Base-by-base conservation (phyloP, 192 early-diverging fungal species). In the Mortierella antarctica region DNA sequence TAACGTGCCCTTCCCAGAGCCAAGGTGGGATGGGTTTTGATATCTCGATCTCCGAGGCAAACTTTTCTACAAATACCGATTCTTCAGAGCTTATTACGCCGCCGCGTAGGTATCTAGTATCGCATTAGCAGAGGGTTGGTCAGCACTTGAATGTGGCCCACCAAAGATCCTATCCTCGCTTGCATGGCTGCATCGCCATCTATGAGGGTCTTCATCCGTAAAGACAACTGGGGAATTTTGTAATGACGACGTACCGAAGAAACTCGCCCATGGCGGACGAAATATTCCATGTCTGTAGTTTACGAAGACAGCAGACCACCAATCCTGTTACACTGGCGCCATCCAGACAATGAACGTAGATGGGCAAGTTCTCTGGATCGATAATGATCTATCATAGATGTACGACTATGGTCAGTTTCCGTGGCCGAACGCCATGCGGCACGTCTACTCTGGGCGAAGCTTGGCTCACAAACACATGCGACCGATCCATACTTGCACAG, bases 271-370 rank as follows among this genome's bases (percentile, higher is more conserved):
- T 86, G 15, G 88, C 86, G 21, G 88, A 89, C 10, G 93, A 85
- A 39, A 91, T 73, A 12, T 89, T 91, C 97, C 97, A 98, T 70
- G 93, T 88, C 86, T 97, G 95, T 53, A 99, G 77, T 68, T 95
- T 97, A 45, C 97, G 88, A 67, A 99, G 68, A 76, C 95, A 96
- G 72, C 94, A 91, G 13, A 97, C 82, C 3, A 95, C 88, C 5
- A 96, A 80, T 0, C 94, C 94, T 3, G 95, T 97, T 44, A 96
- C 94, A 65, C 93, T 88, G 4, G 93, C 89, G 12, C 96, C 96
- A 73, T 98, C 95, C 41, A 95, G 80, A 71, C 96, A 98, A 77
- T 99, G 97, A 6, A 99, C 65, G 73, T 93, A 98, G 23, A 97
- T 66, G 0, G 96, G 97, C 51, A 87, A 71, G 58, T 92, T 90